Base-by-base conservation (phyloP, 495 filamentous ascomycete species). In the Jackrogersella minutella region DNA sequence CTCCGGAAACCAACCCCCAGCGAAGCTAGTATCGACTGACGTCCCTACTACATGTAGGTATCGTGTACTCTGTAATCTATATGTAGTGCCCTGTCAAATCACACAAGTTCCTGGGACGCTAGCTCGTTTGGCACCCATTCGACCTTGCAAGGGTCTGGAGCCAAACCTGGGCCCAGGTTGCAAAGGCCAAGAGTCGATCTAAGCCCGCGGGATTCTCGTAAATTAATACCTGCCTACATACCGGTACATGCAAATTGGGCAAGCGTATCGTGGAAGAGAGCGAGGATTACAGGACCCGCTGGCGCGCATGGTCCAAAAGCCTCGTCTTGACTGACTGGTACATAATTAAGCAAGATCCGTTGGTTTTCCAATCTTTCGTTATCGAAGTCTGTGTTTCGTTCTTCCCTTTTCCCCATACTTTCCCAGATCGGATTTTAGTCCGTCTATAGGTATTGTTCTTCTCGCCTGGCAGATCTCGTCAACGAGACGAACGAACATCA, bases 291-390 rank as follows among this genome's bases (percentile, higher is more conserved):
- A 60, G 70, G 70, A 69, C 64, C 72, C 72, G 68, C 72, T 60
- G 62, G 67, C 61, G 66, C 72, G 72, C 72, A 74, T 72, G 69
- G 60, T 46, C 53, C 66, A 61, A 70, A 67, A 74, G 72, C 72
- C 72, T 74, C 72, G 68, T 66, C 64, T 58, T 63, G 64, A 71
- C 72, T 70, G 67, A 71, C 69, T 74, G 70, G 70, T 74, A 67
- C 66, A 73, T 69, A 68, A 72, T 73, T 69, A 70, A 69, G 64
- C 69, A 66, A 59, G 39, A 62, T 69, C 72, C 51, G 64, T 64
- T 58, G 62, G 54, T 65, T 62, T 67, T 67, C 57, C 30, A 43
- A 52, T 53, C 61, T 64, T 59, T 44, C 50, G 59, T 39, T 65
- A 64, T 64, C 59, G 50, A 63, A 58, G 58, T 58, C 58, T 58